phyloP scores from a whole-genome alignment of 1,139 yeast genomes.

The Kodamaea derodonti region DNA sequence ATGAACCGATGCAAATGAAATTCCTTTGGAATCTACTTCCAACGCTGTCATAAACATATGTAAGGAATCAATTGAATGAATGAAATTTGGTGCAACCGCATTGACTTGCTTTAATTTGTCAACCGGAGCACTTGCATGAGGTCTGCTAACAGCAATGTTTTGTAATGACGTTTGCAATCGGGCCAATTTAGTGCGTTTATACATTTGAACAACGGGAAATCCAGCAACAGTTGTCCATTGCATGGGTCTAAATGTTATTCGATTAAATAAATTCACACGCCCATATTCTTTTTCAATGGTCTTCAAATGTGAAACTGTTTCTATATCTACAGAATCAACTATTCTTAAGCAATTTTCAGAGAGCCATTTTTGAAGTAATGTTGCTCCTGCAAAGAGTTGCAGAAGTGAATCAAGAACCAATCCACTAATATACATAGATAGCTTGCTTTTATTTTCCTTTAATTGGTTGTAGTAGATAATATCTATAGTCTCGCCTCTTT shows the following conservation, averaged over 20 bases:
- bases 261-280: constrained; percentile 16
- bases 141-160: constrained; percentile 17
- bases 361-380: constrained; percentile 37
- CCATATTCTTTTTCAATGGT: constrained; percentile 4
- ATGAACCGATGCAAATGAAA: constrained; percentile 40
- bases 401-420: constrained; percentile 30
- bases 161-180: constrained; percentile 26
- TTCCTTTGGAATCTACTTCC: constrained; percentile 15
- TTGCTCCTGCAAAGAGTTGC: constrained; percentile 34
- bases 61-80: constrained; percentile 42
- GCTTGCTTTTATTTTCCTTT: constrained; percentile 2
- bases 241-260: constrained; percentile 27
- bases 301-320: constrained; percentile 13
- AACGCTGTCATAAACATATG: constrained; percentile 38
- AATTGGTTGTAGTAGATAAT: constrained; percentile 2
- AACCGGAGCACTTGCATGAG: constrained; percentile 19
- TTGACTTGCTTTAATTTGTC: constrained; percentile 31
- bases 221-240: constrained; percentile 44
- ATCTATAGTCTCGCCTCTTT: constrained; percentile 4
- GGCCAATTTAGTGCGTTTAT: constrained; percentile 18
- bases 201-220: constrained; percentile 41
- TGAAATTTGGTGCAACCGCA: constrained; percentile 44
- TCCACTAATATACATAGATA: constrained; percentile 24
- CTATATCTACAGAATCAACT: constrained; percentile 24
- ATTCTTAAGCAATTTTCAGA: constrained; percentile 26